Evolutionary conservation across 768 basidiomycete species (phyloP).

Genomic region (Saitozyma podzolica): DNA sequence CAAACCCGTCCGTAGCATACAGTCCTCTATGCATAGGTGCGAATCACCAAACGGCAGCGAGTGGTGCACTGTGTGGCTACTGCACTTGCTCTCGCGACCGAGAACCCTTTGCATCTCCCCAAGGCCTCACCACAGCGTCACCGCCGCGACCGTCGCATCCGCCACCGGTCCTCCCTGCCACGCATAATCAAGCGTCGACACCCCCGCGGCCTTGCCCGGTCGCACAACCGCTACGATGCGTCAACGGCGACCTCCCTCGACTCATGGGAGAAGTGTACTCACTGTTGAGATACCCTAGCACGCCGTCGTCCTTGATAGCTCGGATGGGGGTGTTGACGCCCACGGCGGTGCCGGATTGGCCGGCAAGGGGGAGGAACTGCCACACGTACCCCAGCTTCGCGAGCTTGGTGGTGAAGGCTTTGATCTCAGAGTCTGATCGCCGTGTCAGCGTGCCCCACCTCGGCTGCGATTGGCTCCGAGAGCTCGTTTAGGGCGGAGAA

Average conservation of each 20-base stretch:
- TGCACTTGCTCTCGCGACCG: too few relatives aligned
- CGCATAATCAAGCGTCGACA: background rate
- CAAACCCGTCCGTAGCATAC: background rate
- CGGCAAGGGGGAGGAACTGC: constrained; percentile 11
- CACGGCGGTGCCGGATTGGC: constrained; percentile 1
- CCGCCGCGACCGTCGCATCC: background rate
- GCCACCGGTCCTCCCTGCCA: background rate
- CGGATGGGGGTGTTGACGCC: background rate
- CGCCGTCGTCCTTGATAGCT: constrained; percentile 4
- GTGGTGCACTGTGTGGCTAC: too few relatives aligned
- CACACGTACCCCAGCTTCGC: constrained; percentile 11
- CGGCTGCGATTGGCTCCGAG: too few relatives aligned
- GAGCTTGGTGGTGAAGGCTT: background rate
- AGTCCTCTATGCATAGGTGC: too few relatives aligned
- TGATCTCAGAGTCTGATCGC: constrained; percentile 5
- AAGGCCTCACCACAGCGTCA: background rate
- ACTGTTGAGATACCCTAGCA: constrained; percentile 4
- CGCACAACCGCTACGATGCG: background rate
- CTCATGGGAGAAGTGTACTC: background rate
- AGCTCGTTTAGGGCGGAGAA: too few relatives aligned
- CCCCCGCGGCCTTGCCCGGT: background rate
- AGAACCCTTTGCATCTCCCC: background rate
- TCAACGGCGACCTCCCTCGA: too few relatives aligned
- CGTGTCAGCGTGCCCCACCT: too few relatives aligned
- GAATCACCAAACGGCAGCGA: too few relatives aligned